These are phyloP conservation scores for Musa balbisiana DNA, from an alignment of 202 grass and related monocot species.

Conservation along the genomic window DNA sequence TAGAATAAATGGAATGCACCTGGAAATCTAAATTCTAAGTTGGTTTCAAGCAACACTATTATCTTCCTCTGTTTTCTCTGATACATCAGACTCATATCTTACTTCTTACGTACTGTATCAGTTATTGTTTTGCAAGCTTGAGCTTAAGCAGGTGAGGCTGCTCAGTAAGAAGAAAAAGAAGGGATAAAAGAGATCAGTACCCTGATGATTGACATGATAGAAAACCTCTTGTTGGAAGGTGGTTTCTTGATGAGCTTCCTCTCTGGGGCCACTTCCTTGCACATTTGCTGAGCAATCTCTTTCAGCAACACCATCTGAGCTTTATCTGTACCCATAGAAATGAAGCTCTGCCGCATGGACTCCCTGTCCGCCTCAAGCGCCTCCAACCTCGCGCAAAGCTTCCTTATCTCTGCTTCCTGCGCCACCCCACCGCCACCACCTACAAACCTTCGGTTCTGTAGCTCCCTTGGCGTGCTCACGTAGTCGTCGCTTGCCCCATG, in stretches of 20 bases:
- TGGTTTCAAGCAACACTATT: no score
- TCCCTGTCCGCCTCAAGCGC: conserved; percentile 75
- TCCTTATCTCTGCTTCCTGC: conserved; percentile 30
- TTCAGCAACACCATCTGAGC: conserved; percentile 56
- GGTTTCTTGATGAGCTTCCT: conserved; percentile 40
- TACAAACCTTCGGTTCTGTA: no score
- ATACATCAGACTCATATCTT: no score
- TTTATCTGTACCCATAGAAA: conserved; percentile 71
- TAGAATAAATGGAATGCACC: no score
- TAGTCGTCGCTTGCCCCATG: no score
- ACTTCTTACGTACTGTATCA: no score
- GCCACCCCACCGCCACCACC: conserved; percentile 21
- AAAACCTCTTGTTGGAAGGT: conserved; percentile 35
- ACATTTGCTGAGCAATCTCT: conserved; percentile 61
- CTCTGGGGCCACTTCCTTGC: conserved; percentile 24
- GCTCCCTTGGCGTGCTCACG: no score
- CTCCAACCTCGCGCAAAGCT: conserved; percentile 26
- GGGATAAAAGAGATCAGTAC: conserved; percentile 18
- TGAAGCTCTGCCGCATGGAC: conserved; percentile 59
- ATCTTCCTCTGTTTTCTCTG: no score
- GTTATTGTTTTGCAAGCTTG: no score
- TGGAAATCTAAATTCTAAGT: no score
- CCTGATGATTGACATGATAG: conserved; percentile 43
- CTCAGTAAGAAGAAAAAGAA: no score
- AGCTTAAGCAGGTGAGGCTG: no score